A percentile compares a stretch with the other conserved stretches of the same genome.
Conservation (phyloP, 2,329 filamentous ascomycete species). For the Leptodontidium sp. region DNA sequence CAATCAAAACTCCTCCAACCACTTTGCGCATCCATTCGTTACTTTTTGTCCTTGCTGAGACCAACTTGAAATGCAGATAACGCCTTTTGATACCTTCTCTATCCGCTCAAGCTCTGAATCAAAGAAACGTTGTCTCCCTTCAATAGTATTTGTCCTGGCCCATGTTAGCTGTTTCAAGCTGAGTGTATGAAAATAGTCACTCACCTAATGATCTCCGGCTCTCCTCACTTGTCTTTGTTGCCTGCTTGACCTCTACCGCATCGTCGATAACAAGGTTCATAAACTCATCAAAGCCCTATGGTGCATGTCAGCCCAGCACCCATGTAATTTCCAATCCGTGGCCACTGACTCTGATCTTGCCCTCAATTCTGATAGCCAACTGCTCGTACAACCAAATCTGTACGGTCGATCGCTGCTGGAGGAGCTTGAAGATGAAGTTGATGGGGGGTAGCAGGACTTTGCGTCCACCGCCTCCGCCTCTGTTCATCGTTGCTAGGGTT, state of each 20-base stretch:
- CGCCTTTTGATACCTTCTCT: conserved; percentile 38
- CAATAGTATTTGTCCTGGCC: conserved; percentile 67
- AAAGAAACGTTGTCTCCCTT: conserved; percentile 74
- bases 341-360: conserved; percentile 85
- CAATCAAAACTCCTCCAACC: conserved; percentile 28
- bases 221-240: conserved; percentile 84
- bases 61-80: conserved; percentile 36
- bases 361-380: conserved; percentile 91
- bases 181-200: conserved; percentile 35
- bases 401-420: conserved; percentile 79
- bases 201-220: conserved; percentile 80
- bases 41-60: conserved; percentile 37
- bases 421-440: conserved; percentile 93
- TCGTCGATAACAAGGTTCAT: conserved; percentile 99
- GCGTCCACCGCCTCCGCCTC: conserved; percentile 54
- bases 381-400: conserved; percentile 98
- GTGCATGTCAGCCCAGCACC: conserved; percentile 34
- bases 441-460: conserved; percentile 79
- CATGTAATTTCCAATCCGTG: neutral
- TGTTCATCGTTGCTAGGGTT: conserved; percentile 43
- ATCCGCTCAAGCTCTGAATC: conserved; percentile 57
- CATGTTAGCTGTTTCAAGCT: conserved; percentile 35
- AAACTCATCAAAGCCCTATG: conserved; percentile 96
- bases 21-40: conserved; percentile 24
- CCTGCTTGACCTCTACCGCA: conserved; percentile 87